Evolutionary conservation across 306 rosid genomes (phyloP), one percentile per base, ranked within the genome.

Genomic region (Medicago lupulina): DNA sequence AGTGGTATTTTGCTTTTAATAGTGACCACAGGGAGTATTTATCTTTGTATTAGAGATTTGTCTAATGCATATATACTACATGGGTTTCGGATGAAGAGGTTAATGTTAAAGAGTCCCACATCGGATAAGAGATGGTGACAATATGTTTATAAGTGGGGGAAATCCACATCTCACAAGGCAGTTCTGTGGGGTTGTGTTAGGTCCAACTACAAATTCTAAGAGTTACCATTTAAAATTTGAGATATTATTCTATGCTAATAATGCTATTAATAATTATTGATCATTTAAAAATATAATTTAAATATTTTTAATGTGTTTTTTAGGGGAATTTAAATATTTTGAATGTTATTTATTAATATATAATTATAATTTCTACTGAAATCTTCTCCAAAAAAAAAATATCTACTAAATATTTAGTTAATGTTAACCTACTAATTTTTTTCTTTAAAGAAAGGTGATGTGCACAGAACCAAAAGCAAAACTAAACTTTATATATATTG

Each of bases 51-150:
- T 14, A 38, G 43, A 18, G 19, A 9, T 7, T 44, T 19, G 31
- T 6, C 47, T 43, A 60, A 60, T 38, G 25, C 31, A 9, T 67
- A 21, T 7, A 74, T 11, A 66, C 36, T 74, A 46, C 19, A 13
- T 23, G 2, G 47, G 69, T 43, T 66, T 75, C 12, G 21, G n/a
- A 62, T 75, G 11, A 17, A 46, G 55, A 43, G 57, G 63, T 75
- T 62, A 23, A 23, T 23, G 28, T 23, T 23, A 23, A 23, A 23
- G 28, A 23, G 28, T 23, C 28, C 28, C 28, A 23, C 28, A 23
- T 23, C 28, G 2, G 28, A 23, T 23, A 23, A 23, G 28, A 23
- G 28, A 23, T 23, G 28, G 28, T 23, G 28, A 23, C 28, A 23
- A 23, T 23, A 23, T 23, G 28, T 23, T 23, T 23, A 23, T 23